These are phyloP conservation scores for Ophiostoma populinum DNA, from an alignment of 2,329 filamentous ascomycete species.

Conservation along the genomic window DNA sequence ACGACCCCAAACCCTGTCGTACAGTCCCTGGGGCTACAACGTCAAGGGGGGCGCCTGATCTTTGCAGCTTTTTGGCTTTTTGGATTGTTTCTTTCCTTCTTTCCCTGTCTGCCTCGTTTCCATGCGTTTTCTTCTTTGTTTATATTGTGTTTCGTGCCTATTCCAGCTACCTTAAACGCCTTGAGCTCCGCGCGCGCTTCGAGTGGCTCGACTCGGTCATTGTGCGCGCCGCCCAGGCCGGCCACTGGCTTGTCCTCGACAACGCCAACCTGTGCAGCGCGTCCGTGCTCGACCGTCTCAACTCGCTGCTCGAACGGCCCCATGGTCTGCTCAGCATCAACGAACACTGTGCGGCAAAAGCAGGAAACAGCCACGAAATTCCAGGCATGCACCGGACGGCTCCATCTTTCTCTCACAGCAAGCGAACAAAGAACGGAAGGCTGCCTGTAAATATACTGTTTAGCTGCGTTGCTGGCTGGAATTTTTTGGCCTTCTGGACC, in stretches of 20 bases:
- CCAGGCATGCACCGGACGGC: too few species aligned
- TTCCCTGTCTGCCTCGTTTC: background rate
- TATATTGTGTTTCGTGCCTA: background rate
- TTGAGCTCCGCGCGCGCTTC: too few species aligned
- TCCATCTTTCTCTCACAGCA: too few species aligned
- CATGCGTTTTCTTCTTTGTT: background rate
- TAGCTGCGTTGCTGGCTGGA: too few species aligned
- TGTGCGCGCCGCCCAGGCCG: constrained; percentile 68
- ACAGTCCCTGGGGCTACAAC: constrained; percentile 4
- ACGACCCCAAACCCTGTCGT: too few species aligned
- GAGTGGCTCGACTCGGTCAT: constrained; percentile 93
- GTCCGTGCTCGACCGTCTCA: constrained; percentile 83
- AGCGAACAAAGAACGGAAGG: too few species aligned
- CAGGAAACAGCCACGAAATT: too few species aligned
- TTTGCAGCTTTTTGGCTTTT: background rate
- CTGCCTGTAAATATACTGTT: too few species aligned
- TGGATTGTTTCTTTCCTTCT: background rate
- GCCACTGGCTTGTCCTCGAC: constrained; percentile 90
- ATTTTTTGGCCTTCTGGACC: too few species aligned
- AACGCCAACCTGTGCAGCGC: constrained; percentile 95
- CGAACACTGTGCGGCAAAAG: too few species aligned
- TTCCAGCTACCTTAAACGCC: too few species aligned
- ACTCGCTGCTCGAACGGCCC: constrained; percentile 73
- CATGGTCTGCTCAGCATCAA: constrained; percentile 80
- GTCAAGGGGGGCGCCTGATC: too few species aligned